Evolutionary conservation across 192 early-diverging fungal genomes (phyloP), one percentile per base, ranked within the genome.

Genomic region (Coemansia sp.): DNA sequence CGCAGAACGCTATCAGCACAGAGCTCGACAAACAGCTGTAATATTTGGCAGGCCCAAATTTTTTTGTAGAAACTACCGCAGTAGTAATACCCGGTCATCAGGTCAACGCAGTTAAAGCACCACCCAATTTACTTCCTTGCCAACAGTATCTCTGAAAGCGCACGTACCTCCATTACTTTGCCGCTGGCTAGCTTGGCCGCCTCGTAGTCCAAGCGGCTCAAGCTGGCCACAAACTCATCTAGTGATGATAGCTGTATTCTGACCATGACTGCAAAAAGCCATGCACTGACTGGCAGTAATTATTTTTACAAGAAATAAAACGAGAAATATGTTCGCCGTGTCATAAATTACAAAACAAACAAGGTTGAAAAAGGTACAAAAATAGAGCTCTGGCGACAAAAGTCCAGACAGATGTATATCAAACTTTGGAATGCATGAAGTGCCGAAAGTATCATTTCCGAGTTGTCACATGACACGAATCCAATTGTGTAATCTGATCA

Each of bases 91-190:
- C 29, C 21, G 17, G 35, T 17, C 21, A 9, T 6, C 14, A 21
- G 35, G 26, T 26, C 16, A 19, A 38, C 16, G 21, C 35, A 57
- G 35, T 37, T 55, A 26, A 57, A 9, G 41, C 11, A n/a, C 3
- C 41, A 3, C 41, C 41, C 16, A 12, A 4, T 45, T n/a, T 45
- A 0, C 16, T n/a, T 45, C 41, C 16, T 45, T 45, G 41, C 41
- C 16, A n/a, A n/a, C 16, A 6, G 41, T 45, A 16, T 45, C 41
- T n/a, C 41, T 45, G 41, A 45, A 45, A 45, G 11, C 48, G 6
- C 31, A 21, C 67, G 45, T 80, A 74, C 77, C 72, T 80, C 79
- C 79, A 82, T 82, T 51, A 82, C 67, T 59, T 72, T 72, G 63
- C 73, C 66, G 64, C 69, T 72, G 50, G 79, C 79, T 45, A 75